Percentiles rank a stretch among this genome's conserved stretches.
Conservation (phyloP, 1,284 basidiomycete species). For the Tilletia setariae region DNA sequence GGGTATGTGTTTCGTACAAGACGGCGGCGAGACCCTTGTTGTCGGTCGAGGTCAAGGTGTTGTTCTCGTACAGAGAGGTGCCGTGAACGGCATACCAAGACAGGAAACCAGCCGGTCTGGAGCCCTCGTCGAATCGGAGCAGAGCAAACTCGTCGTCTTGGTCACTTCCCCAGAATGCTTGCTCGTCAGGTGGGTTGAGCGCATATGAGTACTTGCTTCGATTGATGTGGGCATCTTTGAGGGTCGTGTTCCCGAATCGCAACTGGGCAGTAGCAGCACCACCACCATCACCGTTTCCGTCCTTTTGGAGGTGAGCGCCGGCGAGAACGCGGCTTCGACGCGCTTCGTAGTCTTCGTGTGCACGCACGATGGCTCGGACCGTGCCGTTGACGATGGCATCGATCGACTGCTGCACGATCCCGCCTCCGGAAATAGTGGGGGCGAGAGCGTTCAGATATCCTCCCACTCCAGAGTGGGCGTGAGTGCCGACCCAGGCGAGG, state of each 20-base stretch:
- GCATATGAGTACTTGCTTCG: conserved; percentile 39
- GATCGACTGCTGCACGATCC: conserved; percentile 64
- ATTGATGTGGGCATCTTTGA: conserved; percentile 68
- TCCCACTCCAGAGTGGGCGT: conserved; percentile 73
- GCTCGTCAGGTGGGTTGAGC: conserved; percentile 39
- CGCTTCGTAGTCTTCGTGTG: conserved; percentile 62
- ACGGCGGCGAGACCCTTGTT: conserved; percentile 48
- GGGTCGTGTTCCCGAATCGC: conserved; percentile 65
- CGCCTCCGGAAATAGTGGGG: conserved; percentile 71
- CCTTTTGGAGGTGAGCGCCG: conserved; percentile 23
- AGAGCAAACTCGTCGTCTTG: conserved; percentile 45
- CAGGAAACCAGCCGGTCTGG: conserved; percentile 31
- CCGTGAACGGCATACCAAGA: conserved; percentile 77
- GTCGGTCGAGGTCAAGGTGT: conserved; percentile 41
- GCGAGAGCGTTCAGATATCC: conserved; percentile 71
- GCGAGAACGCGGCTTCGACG: conserved; percentile 7
- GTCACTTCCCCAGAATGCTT: conserved; percentile 38
- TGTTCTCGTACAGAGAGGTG: conserved; percentile 51
- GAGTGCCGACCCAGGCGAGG: conserved; percentile 72
- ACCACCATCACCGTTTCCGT: conserved; percentile 56
- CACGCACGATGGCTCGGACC: conserved; percentile 67
- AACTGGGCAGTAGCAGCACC: too few species aligned
- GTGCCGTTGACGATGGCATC: conserved; percentile 70
- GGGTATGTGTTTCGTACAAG: conserved; percentile 25
- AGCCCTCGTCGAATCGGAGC: conserved; percentile 36